phyloP scores from a whole-genome alignment of 2,329 filamentous ascomycete species.

The Neofusicoccum cordaticola region DNA sequence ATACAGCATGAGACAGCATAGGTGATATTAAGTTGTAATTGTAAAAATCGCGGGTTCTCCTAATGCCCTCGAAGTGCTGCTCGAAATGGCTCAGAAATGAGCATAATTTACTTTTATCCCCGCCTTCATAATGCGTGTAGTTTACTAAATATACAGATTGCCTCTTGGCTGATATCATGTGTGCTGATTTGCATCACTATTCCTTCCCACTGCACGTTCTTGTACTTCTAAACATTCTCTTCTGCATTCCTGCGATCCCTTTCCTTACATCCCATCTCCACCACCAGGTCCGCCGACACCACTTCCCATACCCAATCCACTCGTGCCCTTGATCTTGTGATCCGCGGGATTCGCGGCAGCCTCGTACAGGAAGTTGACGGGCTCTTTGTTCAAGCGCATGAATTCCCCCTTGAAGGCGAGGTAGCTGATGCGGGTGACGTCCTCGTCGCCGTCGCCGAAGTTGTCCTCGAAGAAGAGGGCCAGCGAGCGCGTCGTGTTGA shows the following conservation, averaged over 20 bases:
- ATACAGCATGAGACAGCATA: neutral
- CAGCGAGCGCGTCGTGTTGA: constrained; percentile 79
- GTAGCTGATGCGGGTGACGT: constrained; percentile 72
- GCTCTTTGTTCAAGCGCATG: constrained; percentile 79
- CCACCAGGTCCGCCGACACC: constrained; percentile 18
- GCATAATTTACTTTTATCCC: neutral
- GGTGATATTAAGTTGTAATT: no score
- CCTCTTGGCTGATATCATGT: neutral
- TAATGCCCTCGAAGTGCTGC: no score
- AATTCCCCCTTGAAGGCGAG: constrained; percentile 93
- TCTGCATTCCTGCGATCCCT: neutral
- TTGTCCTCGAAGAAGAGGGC: constrained; percentile 91
- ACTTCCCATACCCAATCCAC: constrained; percentile 35
- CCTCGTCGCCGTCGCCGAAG: constrained; percentile 69
- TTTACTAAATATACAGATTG: neutral
- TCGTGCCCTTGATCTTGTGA: constrained; percentile 58
- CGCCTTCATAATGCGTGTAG: no score
- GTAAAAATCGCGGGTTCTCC: no score
- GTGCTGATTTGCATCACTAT: neutral
- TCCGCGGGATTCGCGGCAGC: constrained; percentile 88
- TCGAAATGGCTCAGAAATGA: neutral
- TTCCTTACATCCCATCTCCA: constrained; percentile 16
- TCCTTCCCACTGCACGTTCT: no score
- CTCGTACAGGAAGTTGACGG: constrained; percentile 86
- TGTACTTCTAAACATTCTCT: neutral